These are phyloP conservation scores for Leptographium procerum DNA, from an alignment of 2,329 filamentous ascomycete species.

Conservation along the genomic window DNA sequence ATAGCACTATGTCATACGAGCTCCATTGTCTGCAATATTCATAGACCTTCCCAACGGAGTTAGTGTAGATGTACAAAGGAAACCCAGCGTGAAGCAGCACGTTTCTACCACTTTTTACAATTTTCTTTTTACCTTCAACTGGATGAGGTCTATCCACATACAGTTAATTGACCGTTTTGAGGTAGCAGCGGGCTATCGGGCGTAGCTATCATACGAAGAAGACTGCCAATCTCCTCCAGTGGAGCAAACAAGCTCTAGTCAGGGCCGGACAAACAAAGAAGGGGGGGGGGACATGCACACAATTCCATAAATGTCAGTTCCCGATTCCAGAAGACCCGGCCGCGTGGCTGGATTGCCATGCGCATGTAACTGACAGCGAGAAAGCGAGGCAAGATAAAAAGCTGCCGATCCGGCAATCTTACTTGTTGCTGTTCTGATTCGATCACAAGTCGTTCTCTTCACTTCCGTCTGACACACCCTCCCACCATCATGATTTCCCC, in stretches of 20 bases:
- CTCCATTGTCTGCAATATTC: too few species aligned
- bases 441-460: not conserved
- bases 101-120: too few species aligned
- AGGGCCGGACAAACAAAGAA: not conserved
- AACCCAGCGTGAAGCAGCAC: not conserved
- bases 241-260: not conserved
- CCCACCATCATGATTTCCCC: not conserved
- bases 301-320: not conserved
- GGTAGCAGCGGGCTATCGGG: not conserved
- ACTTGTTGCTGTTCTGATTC: not conserved
- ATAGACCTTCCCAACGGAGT: not conserved
- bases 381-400: not conserved
- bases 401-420: not conserved
- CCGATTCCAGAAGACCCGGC: not conserved
- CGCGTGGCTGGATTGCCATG: not conserved
- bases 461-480: not conserved
- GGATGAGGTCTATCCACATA: not conserved
- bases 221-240: not conserved
- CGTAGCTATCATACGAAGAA: not conserved
- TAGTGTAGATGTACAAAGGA: not conserved
- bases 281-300: not conserved
- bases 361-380: too few species aligned
- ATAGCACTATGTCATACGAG: too few species aligned
- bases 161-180: not conserved
- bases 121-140: too few species aligned